Evolutionary conservation across 2,329 filamentous ascomycete genomes (phyloP), one percentile per base, ranked within the genome.

Genomic region (Hypoxylon sp.): DNA sequence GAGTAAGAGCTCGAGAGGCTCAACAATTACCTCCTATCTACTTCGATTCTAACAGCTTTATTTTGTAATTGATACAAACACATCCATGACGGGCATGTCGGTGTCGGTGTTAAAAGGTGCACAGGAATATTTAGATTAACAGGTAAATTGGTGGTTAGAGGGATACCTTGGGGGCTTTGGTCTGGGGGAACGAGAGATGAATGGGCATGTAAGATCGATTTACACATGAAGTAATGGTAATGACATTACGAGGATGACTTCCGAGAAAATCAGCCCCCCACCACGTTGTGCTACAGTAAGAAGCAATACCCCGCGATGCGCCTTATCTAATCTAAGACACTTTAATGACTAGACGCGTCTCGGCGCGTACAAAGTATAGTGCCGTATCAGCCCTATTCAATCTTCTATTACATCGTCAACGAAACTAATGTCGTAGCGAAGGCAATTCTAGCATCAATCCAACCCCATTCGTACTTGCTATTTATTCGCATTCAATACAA

Each of bases 1-100:
- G 73, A 76, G 8, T 68, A 55, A 48, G 54, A 54, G 17, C n/a
- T 1, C 7, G 48, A 46, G n/a, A 55, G 39, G 39, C 19, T 44
- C 13, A 17, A 2, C 21, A 21, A 44, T 39, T 32, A 21, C 37
- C 6, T 13, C 24, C 24, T 27, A 17, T 27, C 47, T 44, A 10
- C 19, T 61, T 47, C 15, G 35, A 13, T 47, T 21, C 21, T 27
- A 31, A 11, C 32, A 51, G 31, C 35, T 54, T 29, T 46, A 65
- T 21, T 37, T 64, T 68, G 50, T 64, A 64, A 61, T 60, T 44
- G 24, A 67, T 55, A 63, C 15, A 24, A 31, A 29, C 13, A 44
- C 21, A 32, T 60, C 19, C 21, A 32, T 60, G 29, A 8, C 6
- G 44, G 47, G 47, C 27, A 52, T 59, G 15, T 15, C 32, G 37